Conservation (phyloP, 331 rosid genomes). For the Pyracantha coccinea region DNA sequence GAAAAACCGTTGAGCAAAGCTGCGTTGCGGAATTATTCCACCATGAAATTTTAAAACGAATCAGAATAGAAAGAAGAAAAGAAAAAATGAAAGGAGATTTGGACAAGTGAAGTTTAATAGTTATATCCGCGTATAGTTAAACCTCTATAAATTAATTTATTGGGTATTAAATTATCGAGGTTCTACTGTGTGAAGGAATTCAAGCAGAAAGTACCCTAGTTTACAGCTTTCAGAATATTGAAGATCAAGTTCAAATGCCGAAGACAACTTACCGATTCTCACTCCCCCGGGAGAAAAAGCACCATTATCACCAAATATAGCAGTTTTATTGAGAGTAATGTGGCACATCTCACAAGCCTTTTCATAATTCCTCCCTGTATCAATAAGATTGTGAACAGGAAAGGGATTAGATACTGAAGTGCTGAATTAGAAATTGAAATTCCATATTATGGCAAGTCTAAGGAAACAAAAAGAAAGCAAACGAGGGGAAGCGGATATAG, state of each 20-base stretch:
- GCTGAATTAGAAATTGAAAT: too few species aligned
- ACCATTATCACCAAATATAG: slow-evolving; percentile 58
- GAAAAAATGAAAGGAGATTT: neutral
- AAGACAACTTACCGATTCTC: slow-evolving; percentile 60
- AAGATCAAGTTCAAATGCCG: neutral
- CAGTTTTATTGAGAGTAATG: slow-evolving; percentile 65
- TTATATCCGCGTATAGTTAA: too few species aligned
- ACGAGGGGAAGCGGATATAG: too few species aligned
- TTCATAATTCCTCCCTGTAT: slow-evolving; percentile 67
- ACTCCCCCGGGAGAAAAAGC: slow-evolving; percentile 68
- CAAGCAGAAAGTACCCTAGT: too few species aligned
- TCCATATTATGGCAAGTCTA: too few species aligned
- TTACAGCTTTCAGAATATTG: neutral
- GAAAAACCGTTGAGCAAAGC: neutral
- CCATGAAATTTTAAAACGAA: neutral
- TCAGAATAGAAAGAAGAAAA: neutral
- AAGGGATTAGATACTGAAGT: neutral
- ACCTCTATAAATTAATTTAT: too few species aligned
- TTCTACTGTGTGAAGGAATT: too few species aligned
- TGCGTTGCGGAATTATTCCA: neutral
- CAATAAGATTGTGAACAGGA: neutral
- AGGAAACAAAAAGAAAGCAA: too few species aligned
- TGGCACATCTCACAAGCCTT: slow-evolving; percentile 78
- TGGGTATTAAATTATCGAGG: too few species aligned
- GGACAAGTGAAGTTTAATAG: too few species aligned